phyloP scores from a whole-genome alignment of 2,329 filamentous ascomycete species.

The Hyphodiscus sp. region DNA sequence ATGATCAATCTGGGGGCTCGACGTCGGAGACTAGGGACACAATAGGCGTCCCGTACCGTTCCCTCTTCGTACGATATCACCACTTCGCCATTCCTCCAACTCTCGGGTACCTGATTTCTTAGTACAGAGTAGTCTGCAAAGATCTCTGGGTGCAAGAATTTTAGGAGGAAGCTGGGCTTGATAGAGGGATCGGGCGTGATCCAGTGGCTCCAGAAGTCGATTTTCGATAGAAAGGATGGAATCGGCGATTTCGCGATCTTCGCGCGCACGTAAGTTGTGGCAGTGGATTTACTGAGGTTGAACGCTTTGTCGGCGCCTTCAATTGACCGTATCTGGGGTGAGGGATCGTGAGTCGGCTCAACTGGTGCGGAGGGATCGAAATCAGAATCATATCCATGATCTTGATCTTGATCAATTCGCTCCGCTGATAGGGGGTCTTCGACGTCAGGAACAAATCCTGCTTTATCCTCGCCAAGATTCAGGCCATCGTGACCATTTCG shows the following conservation, averaged over 20 bases:
- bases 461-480: slow-evolving; percentile 13
- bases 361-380: slow-evolving; percentile 20
- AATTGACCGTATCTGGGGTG: slow-evolving; percentile 9
- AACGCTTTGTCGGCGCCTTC: slow-evolving; percentile 17
- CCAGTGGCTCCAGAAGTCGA: slow-evolving; percentile 25
- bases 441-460: slow-evolving; percentile 5
- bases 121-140: slow-evolving; percentile 49
- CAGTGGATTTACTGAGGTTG: slow-evolving; percentile 10
- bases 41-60: slow-evolving; percentile 44
- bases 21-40: slow-evolving; percentile 51
- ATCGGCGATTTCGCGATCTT: slow-evolving; percentile 9
- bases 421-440: slow-evolving; percentile 23
- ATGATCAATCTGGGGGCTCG: slow-evolving; percentile 51
- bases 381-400: slow-evolving; percentile 27
- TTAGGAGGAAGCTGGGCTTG: slow-evolving; percentile 38
- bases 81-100: slow-evolving; percentile 30
- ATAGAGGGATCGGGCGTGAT: slow-evolving; percentile 27
- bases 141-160: slow-evolving; percentile 52
- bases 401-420: background rate
- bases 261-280: slow-evolving; percentile 4
- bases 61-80: slow-evolving; percentile 34
- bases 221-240: slow-evolving; percentile 11
- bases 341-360: slow-evolving; percentile 14
- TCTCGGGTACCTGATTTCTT: slow-evolving; percentile 39
- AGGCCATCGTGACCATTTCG: slow-evolving; percentile 11